Conservation (phyloP, 495 filamentous ascomycete species). For the Halenospora varia region DNA sequence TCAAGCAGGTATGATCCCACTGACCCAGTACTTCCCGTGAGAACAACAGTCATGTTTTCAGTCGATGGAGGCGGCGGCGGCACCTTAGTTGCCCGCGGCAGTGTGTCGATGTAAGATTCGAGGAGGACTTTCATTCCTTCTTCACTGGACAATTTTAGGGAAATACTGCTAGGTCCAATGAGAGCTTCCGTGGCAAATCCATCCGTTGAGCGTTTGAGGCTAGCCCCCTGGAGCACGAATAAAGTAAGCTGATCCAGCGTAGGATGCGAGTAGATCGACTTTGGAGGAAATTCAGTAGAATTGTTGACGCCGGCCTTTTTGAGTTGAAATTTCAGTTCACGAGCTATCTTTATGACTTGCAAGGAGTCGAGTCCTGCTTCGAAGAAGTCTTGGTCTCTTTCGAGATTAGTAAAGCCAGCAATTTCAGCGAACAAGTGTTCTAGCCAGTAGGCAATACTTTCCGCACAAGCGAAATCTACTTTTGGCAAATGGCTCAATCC, state of each 20-base stretch:
- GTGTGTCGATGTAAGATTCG: neutral
- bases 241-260: neutral
- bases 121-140: neutral
- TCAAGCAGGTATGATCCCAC: constrained; percentile 55
- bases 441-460: neutral
- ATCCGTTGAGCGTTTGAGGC: no score
- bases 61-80: neutral
- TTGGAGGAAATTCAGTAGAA: neutral
- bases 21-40: constrained; percentile 56
- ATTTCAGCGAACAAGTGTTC: neutral
- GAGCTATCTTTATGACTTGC: neutral
- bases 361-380: neutral
- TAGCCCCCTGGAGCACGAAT: neutral
- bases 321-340: neutral
- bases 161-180: no score
- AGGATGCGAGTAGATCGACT: neutral
- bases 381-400: neutral
- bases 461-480: neutral
- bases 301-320: neutral
- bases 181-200: no score
- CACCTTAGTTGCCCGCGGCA: neutral
- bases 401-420: neutral
- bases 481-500: neutral
- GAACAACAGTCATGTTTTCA: constrained; percentile 32
- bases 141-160: no score